Evolutionary conservation across 2,329 filamentous ascomycete species (phyloP), one percentile per base, ranked within the genome.

Genomic region (Talaromyces sp.): DNA sequence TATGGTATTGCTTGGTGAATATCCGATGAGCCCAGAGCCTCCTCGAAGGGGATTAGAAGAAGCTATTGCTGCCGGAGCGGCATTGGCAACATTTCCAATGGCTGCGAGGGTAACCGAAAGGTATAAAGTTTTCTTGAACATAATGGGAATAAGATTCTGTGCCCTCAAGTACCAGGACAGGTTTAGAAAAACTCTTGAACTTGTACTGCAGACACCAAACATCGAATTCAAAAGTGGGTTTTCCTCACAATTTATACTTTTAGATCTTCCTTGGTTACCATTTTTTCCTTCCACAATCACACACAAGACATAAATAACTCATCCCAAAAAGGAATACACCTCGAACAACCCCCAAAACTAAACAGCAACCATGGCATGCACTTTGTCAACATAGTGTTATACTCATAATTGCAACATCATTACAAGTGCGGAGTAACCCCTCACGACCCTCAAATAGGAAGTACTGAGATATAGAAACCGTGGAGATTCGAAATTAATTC

Each of bases 1-100:
- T 17, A 77, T 64, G 1, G 67, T 70, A 58, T 77, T 75, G 6
- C 68, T 69, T 3, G 75, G 62, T 17, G 76, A 76, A 63, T 76
- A 79, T 4, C 78, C 78, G 1, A 77, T 65, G 3, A 80, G 71
- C 11, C 66, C 63, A 17, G 65, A 58, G 1, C 67, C 68, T 25
- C 72, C 73, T 63, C 70, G 66, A 8, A 75, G 55, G 2, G 68
- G 66, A 22, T 72, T 72, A 13, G 54, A 62, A 8, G 49, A 58
- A n/a, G 63, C 39, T 44, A 36, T 57, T 36, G 57, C 59, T 36
- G 69, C 60, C 42, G 69, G 68, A 1, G 65, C 63, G 67, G 68
- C 28, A 75, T 66, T 27, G n/a, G 57, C 53, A 19, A 17, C 15
- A n/a, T 52, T 58, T 39, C 42, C 42, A 44, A 56, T 19, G n/a